phyloP scores from a whole-genome alignment of 2,329 filamentous ascomycete species.

The Colletotrichum sp. region DNA sequence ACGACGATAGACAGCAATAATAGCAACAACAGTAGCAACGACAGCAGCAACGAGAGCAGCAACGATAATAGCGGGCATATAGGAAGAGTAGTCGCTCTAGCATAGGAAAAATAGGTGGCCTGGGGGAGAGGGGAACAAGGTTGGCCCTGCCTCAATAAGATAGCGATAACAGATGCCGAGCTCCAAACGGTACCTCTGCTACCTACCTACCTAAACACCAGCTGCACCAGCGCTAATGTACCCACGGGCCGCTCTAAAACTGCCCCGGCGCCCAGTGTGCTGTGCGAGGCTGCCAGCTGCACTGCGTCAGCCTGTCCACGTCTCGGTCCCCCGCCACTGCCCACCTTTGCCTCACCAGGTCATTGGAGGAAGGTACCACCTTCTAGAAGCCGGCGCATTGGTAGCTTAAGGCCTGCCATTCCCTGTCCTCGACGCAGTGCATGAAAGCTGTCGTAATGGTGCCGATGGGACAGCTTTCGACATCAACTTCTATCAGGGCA shows the following conservation, averaged over 20 bases:
- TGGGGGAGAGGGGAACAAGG: background rate
- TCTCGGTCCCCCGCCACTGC: slow-evolving; percentile 8
- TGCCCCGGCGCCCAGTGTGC: background rate
- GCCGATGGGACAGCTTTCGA: background rate
- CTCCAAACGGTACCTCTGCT: background rate
- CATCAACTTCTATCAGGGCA: background rate
- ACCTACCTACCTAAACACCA: background rate
- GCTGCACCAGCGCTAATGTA: background rate
- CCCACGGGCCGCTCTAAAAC: background rate
- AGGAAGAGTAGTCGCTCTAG: no score
- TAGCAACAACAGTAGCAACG: no score
- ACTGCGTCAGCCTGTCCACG: slow-evolving; percentile 18
- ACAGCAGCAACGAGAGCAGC: no score
- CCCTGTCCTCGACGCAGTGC: background rate
- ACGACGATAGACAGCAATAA: no score
- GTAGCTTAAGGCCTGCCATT: background rate
- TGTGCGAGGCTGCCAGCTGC: slow-evolving; percentile 11
- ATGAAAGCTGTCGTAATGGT: slow-evolving; percentile 15
- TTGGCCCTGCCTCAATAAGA: background rate
- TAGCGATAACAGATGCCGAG: background rate
- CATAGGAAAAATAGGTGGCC: no score
- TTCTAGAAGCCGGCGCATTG: slow-evolving; percentile 3
- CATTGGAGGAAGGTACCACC: background rate
- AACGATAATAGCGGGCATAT: no score
- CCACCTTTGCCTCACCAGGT: background rate